Conservation (phyloP, 1,284 basidiomycete species). For the Cutaneotrichosporon daszewskae region DNA sequence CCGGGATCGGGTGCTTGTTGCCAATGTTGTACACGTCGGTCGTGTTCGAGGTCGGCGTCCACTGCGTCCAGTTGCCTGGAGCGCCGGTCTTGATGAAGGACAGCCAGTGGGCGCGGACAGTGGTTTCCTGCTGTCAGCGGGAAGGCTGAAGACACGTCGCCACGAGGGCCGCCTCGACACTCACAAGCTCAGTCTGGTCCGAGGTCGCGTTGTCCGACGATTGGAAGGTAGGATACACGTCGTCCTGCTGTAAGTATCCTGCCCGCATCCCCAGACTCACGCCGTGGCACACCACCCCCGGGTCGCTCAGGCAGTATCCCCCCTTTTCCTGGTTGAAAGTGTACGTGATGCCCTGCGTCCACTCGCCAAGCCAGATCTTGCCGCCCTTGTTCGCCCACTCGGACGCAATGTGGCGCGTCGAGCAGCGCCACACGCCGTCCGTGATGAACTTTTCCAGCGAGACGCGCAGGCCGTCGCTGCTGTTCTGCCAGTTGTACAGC, state of each 20-base stretch:
- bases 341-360: constrained; percentile 62
- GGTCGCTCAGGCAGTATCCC: constrained; percentile 23
- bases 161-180: too few species aligned
- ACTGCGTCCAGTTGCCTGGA: constrained; percentile 19
- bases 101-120: constrained; percentile 25
- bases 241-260: constrained; percentile 27
- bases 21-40: constrained; percentile 20
- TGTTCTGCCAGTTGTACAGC: constrained; percentile 52
- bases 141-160: too few species aligned
- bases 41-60: constrained; percentile 5
- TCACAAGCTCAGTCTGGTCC: too few species aligned
- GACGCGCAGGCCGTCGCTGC: constrained; percentile 46
- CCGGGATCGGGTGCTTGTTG: constrained; percentile 5
- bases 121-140: constrained; percentile 19
- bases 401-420: constrained; percentile 63
- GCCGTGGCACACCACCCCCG: constrained; percentile 39
- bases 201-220: background rate
- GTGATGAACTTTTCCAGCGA: constrained; percentile 60
- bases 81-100: constrained; percentile 32
- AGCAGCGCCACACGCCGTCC: constrained; percentile 55
- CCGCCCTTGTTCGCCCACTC: constrained; percentile 62
- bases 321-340: constrained; percentile 52
- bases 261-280: constrained; percentile 18
- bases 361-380: constrained; percentile 63
- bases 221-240: constrained; percentile 39